A percentile compares a stretch with the other conserved stretches of the same genome.
phyloP scores from a whole-genome alignment of 352 stramenopile genomes.

The Pythium aphanidermatum region DNA sequence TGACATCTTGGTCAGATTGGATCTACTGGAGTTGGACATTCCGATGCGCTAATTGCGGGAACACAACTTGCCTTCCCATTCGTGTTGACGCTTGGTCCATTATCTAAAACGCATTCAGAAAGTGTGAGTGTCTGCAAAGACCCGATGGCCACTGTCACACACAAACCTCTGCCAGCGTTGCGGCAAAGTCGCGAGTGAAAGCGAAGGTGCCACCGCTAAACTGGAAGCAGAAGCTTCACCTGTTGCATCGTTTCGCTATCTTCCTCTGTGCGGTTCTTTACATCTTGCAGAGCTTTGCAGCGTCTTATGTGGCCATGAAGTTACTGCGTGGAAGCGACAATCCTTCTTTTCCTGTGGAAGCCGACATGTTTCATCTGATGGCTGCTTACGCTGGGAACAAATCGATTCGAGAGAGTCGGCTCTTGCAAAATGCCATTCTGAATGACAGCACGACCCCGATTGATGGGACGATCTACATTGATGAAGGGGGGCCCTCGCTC shows the following conservation, averaged over 20 bases:
- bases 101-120: no score
- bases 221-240: neutral
- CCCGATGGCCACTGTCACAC: no score
- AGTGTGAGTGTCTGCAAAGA: no score
- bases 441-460: conserved; percentile 7
- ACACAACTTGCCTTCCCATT: no score
- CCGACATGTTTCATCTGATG: conserved; percentile 19
- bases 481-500: neutral
- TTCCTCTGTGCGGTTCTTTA: conserved; percentile 5
- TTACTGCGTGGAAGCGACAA: conserved; percentile 11
- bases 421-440: conserved; percentile 24
- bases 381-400: conserved; percentile 17
- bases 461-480: neutral
- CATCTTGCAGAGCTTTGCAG: conserved; percentile 5
- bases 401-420: conserved; percentile 25
- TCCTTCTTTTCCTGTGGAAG: neutral
- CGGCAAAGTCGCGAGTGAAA: no score
- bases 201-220: no score
- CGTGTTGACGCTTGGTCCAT: no score
- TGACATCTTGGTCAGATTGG: no score
- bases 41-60: no score
- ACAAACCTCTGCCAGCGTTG: no score
- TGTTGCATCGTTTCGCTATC: conserved; percentile 9
- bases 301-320: conserved; percentile 2
- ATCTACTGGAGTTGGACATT: no score